Conservation (phyloP, 352 stramenopile species). For the Globisporangium ultimum region DNA sequence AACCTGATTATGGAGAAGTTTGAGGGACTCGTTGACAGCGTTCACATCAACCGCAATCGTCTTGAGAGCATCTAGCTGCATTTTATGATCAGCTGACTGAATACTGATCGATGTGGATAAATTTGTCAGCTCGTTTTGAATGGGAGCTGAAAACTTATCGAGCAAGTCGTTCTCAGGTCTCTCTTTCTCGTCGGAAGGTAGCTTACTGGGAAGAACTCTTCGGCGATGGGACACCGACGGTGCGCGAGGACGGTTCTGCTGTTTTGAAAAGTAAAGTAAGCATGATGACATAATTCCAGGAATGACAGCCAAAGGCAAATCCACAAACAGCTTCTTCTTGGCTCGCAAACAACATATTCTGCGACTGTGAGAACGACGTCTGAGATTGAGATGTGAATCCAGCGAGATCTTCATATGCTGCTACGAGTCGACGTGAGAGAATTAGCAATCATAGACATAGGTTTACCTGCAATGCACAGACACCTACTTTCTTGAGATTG, state of each 20-base stretch:
- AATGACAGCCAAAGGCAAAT: background rate
- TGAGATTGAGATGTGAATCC: conserved; percentile 18
- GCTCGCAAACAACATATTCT: conserved; percentile 13
- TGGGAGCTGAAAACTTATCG: conserved; percentile 9
- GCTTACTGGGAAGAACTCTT: background rate
- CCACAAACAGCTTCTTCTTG: conserved; percentile 16
- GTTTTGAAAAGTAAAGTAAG: background rate
- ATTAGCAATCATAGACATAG: background rate
- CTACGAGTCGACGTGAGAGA: background rate
- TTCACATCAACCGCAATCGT: conserved; percentile 2
- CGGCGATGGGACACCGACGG: too few relatives aligned
- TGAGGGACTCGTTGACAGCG: conserved; percentile 4
- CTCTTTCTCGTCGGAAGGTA: conserved; percentile 1
- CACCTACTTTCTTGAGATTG: conserved; percentile 16
- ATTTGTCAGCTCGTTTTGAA: conserved; percentile 9
- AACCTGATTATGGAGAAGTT: conserved; percentile 15
- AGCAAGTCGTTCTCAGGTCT: conserved; percentile 11
- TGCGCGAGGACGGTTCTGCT: background rate
- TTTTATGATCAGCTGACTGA: conserved; percentile 1
- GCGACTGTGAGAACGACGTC: conserved; percentile 14
- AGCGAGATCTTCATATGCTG: conserved; percentile 12
- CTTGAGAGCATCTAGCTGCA: conserved; percentile 8
- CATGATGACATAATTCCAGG: background rate
- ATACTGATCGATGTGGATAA: conserved; percentile 5
- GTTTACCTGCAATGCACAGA: background rate